Base-by-base conservation (phyloP, 257 asterid species). In the Coffea canephora region DNA sequence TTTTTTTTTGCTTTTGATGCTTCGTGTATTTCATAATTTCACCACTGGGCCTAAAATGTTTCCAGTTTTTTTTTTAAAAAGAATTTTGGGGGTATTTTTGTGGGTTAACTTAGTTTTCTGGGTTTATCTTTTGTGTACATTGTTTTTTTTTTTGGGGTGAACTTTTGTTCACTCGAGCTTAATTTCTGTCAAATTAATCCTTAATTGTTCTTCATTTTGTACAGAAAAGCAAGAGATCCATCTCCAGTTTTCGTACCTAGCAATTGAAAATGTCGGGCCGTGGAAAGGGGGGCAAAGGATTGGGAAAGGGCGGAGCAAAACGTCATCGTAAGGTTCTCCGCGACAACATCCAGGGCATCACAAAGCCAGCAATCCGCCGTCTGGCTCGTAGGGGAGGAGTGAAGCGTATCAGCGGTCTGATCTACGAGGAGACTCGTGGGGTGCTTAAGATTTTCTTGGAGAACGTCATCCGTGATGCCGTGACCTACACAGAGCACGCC, bases 331-430 rank as follows among this genome's bases (percentile, higher is more conserved):
- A 84, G 72, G 87, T 84, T 0, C 85, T 84, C 0, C 83, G 87
- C 5, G 87, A 84, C 31, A 84, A 84, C 76, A 84, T 84, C 25
- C 87, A 84, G 65, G 87, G 87, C 3, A 84, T 84, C 45, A 84
- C 87, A 0, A 84, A 84, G 39, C 87, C 87, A 0, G 87, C 87
- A 0, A 81, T 81, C 41, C 71, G 87, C 15, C 85, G 87, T 55
- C 76, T 84, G 67, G 87, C 87, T 21, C 87, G 87, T 25, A 84
- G 87, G 46, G 87, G 87, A 25, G 87, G 87, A 3, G 87, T 84
- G 15, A 84, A 84, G 81, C 87, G 87, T 67, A 84, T 84, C 25
- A 73, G 78, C 61, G 87, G 87, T 0, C 55, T 81, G 39, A 84
- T 84, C 64, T 84, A 84, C 31, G 87, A 84, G 69, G 85, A 84